Evolutionary conservation across 2,329 filamentous ascomycete species (phyloP).

Genomic region (Raffaelea albimanens): DNA sequence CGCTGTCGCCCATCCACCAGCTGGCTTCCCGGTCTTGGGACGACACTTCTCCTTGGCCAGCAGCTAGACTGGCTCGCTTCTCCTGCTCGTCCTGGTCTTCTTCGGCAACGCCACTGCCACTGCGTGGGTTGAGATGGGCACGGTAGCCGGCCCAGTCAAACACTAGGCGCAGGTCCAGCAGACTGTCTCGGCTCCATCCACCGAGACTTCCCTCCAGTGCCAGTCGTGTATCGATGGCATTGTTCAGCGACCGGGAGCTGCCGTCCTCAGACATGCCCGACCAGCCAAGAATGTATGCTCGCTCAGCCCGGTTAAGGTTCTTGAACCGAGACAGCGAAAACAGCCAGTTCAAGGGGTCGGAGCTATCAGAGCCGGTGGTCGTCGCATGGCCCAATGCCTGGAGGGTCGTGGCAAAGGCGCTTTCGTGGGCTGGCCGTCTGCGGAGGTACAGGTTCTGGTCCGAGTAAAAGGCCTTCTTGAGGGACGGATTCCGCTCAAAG

Average conservation of each 20-base stretch:
- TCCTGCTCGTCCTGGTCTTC: constrained; percentile 11
- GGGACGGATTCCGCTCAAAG: constrained; percentile 52
- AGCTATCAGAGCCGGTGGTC: neutral
- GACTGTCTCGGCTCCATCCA: constrained; percentile 27
- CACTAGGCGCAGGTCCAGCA: constrained; percentile 40
- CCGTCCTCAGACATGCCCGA: constrained; percentile 19
- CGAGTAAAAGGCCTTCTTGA: constrained; percentile 54
- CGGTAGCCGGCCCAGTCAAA: constrained; percentile 48
- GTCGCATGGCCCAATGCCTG: constrained; percentile 51
- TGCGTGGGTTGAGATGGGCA: constrained; percentile 13
- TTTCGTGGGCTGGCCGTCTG: constrained; percentile 57
- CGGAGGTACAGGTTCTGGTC: constrained; percentile 69
- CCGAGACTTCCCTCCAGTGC: constrained; percentile 47
- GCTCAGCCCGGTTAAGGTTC: constrained; percentile 55
- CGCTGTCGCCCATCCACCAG: constrained; percentile 48
- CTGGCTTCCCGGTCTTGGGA: constrained; percentile 22
- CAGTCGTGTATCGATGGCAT: constrained; percentile 60
- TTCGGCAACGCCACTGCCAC: constrained; percentile 11
- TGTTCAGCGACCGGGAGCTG: constrained; percentile 29
- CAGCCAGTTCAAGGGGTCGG: constrained; percentile 60
- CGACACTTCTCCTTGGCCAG: constrained; percentile 1
- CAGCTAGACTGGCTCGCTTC: neutral
- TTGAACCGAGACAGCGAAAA: constrained; percentile 52
- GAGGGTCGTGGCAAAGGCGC: constrained; percentile 64
- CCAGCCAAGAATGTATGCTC: constrained; percentile 47